Base-by-base conservation (phyloP, 2,329 filamentous ascomycete species). In the Aschersonia sp. region DNA sequence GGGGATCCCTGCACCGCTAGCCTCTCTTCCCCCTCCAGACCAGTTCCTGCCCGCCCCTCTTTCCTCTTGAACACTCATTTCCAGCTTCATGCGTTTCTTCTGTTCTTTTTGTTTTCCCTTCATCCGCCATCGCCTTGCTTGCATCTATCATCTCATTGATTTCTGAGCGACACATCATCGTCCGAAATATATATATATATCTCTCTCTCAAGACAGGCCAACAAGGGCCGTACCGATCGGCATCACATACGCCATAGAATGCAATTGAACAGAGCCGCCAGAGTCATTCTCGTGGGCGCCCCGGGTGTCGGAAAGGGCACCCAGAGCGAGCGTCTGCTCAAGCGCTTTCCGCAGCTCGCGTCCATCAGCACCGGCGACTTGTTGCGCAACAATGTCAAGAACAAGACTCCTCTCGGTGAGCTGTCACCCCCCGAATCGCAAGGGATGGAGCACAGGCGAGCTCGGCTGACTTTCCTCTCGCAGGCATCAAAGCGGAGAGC, bases 271-370 rank as follows among this genome's bases (percentile, higher is more conserved):
- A 82, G 76, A 68, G 91, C 92, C 50, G 92, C 92, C 48, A 85
- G 92, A 53, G 83, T 97, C 53, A 97, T 98, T 61, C 80, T 98
- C 55, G 80, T 98, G 58, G 92, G 92, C 57, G 89, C 91, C 47
- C 92, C 92, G n/a, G 89, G 89, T 50, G 92, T 95, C 49, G 92
- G 92, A 53, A 98, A 98, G 66, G 92, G 91, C 53, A 98, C 92
- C 3, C 92, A 98, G 70, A 88, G 87, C 46, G 86, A 94, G 65
- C 81, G 92, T 52, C 73, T 98, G 52, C 81, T 97, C 56, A 73
- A 82, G 56, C 81, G 85, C 55, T 98, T 92, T 61, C 87, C 89
- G 3, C 85, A 96, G 60, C 73, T 98, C 44, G 84, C 87, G 47
- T 83, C 89, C 20, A 91, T 98, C 65, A 94, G 88, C 66, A 95